Evolutionary conservation across 78 protist genomes (phyloP).

Genomic region (Dictyostelium citrinum): DNA sequence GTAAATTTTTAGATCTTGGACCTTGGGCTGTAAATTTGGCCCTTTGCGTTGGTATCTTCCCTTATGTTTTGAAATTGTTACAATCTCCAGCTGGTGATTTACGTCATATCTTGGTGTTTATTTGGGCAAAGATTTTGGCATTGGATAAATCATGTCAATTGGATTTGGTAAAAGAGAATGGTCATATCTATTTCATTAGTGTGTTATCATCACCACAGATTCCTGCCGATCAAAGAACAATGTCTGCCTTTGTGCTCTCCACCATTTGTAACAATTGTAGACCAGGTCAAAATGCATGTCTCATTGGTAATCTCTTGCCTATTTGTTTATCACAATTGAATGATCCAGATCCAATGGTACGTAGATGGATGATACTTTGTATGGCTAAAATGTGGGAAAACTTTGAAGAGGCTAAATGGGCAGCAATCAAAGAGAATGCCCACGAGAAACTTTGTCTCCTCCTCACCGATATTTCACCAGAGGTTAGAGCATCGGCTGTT

Average conservation of each 20-base stretch:
- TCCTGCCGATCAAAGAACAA: conserved; percentile 57
- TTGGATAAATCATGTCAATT: conserved; percentile 83
- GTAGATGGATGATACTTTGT: conserved; percentile 85
- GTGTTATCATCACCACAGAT: conserved; percentile 49
- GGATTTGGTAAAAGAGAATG: conserved; percentile 90
- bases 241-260: conserved; percentile 74
- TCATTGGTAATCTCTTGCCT: conserved; percentile 65
- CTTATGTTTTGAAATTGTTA: conserved; percentile 95
- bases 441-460: conserved; percentile 73
- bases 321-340: conserved; percentile 51
- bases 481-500: conserved; percentile 88
- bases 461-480: conserved; percentile 77
- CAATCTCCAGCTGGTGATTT: conserved; percentile 84
- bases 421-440: conserved; percentile 60
- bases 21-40: conserved; percentile 96
- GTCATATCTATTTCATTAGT: conserved; percentile 88
- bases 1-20: conserved; percentile 93
- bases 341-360: conserved; percentile 83
- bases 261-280: conserved; percentile 74
- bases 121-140: conserved; percentile 92
- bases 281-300: conserved; percentile 86
- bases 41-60: conserved; percentile 97
- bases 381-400: conserved; percentile 88
- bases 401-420: conserved; percentile 82
- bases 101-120: conserved; percentile 88